Evolutionary conservation across 108 stramenopile species (phyloP), one percentile per base, ranked within the genome.

Genomic region (Hondaea fermentalgiana): DNA sequence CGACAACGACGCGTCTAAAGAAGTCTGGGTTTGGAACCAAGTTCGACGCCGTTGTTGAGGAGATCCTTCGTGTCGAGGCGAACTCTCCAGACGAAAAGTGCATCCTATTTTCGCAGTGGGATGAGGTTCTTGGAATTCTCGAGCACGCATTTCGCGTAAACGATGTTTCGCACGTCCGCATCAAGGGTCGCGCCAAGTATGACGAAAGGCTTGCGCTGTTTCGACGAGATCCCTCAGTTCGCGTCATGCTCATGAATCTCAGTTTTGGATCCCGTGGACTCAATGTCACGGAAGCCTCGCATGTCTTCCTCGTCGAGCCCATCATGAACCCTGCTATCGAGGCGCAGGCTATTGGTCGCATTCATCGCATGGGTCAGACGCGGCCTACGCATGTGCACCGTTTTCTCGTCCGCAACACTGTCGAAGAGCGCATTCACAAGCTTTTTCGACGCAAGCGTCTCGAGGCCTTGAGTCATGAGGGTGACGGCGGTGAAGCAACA

Each of bases 241-340:
- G 93, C 23, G 91, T 94, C 35, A 92, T 95, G 72, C 51, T 95
- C 19, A 87, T 95, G 72, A 91, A 87, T 44, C 90, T 93, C 88
- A 91, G 92, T 60, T 88, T 90, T 6, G 94, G 93, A 16, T 91
- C 93, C 16, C 90, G 88, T 35, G 95, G 94, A 12, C 91, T 95
- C 88, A 95, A 94, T 64, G 88, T 95, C 21, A 95, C 94, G 4
- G 88, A 92, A 53, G 95, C 95, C 16, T 91, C 93, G 76, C 90
- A 94, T 21, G 92, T 95, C 19, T 93, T 94, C 58, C n/a, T 95
- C 5, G 89, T 95, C 91, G 95, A 95, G 89, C 95, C 95, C 16
- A 60, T 89, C 5, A 69, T 91, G 69, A 95, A 95, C 89, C 92
- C 92, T 0, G 93, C 93, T 1, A 60, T 94, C 42, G 94, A 95